Evolutionary conservation across 805 yeast genomes (phyloP).

Genomic region (Isabelozyma gotoi): DNA sequence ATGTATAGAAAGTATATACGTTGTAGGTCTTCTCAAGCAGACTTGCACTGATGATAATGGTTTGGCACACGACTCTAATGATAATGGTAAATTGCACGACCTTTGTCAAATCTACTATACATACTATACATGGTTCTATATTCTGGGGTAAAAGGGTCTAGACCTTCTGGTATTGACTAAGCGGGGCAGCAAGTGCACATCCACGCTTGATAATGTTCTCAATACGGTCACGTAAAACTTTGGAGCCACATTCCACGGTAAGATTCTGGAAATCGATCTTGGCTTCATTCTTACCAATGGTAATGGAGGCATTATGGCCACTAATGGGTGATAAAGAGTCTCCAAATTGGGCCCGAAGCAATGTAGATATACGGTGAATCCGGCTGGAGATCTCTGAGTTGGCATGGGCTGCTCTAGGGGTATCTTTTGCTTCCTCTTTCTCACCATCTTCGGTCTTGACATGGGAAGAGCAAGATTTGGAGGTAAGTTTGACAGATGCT

Average conservation of each 20-base stretch:
- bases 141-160: too few relatives aligned
- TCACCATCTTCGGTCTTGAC: conserved; percentile 17
- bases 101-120: background rate
- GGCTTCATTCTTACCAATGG: conserved; percentile 77
- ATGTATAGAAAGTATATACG: background rate
- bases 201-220: conserved; percentile 80
- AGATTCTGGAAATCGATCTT: conserved; percentile 61
- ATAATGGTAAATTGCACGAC: background rate
- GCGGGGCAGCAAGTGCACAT: conserved; percentile 78
- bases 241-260: conserved; percentile 68
- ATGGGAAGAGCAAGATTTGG: conserved; percentile 48
- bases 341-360: conserved; percentile 87
- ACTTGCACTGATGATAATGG: too few relatives aligned
- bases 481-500: conserved; percentile 86
- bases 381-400: conserved; percentile 28
- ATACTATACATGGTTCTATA: background rate
- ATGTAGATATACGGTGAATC: conserved; percentile 51
- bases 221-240: conserved; percentile 77
- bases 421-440: conserved; percentile 13
- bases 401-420: conserved; percentile 21
- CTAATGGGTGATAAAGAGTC: conserved; percentile 50
- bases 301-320: conserved; percentile 55
- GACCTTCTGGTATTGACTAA: conserved; percentile 48
- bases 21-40: too few relatives aligned
- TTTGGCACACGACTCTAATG: too few relatives aligned